A percentile compares a stretch with the other conserved stretches of the same genome.
Evolutionary conservation across 2,329 filamentous ascomycete species (phyloP).

Genomic region (Eutypa lata): DNA sequence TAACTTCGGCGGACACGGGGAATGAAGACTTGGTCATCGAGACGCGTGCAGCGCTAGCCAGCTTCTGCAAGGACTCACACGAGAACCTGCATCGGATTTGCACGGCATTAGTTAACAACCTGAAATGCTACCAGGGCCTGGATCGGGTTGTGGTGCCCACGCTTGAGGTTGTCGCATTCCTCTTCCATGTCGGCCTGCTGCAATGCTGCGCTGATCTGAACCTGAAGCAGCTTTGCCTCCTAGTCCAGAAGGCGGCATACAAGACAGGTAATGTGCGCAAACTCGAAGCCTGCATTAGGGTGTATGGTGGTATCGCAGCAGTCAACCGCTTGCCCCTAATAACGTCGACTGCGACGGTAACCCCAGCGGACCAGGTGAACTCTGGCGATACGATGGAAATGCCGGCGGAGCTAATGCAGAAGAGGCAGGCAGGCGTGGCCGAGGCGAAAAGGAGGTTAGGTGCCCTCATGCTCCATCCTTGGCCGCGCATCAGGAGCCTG

Average conservation of each 20-base stretch:
- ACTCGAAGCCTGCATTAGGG: constrained; percentile 73
- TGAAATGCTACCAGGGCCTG: constrained; percentile 51
- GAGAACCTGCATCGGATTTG: constrained; percentile 44
- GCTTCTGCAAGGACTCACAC: constrained; percentile 44
- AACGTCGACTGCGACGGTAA: neutral
- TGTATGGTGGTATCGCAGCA: constrained; percentile 68
- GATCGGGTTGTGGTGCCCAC: constrained; percentile 74
- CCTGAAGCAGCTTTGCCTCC: constrained; percentile 60
- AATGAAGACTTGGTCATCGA: constrained; percentile 72
- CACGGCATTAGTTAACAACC: constrained; percentile 49
- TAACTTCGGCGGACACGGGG: constrained; percentile 73
- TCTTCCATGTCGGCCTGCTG: constrained; percentile 63
- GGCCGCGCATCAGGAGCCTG: constrained; percentile 65
- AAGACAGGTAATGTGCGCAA: constrained; percentile 81
- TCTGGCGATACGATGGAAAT: constrained; percentile 9
- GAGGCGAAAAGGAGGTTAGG: constrained; percentile 66
- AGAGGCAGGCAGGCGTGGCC: constrained; percentile 42
- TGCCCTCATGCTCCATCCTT: constrained; percentile 75
- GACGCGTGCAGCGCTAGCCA: constrained; percentile 61
- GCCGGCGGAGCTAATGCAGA: constrained; percentile 16
- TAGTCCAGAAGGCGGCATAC: constrained; percentile 75
- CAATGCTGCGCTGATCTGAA: constrained; percentile 37
- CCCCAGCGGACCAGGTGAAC: neutral
- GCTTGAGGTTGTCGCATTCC: constrained; percentile 73
- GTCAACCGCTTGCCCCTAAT: neutral